phyloP scores from a whole-genome alignment of 202 grass and related monocot genomes.

The Zizania palustris region DNA sequence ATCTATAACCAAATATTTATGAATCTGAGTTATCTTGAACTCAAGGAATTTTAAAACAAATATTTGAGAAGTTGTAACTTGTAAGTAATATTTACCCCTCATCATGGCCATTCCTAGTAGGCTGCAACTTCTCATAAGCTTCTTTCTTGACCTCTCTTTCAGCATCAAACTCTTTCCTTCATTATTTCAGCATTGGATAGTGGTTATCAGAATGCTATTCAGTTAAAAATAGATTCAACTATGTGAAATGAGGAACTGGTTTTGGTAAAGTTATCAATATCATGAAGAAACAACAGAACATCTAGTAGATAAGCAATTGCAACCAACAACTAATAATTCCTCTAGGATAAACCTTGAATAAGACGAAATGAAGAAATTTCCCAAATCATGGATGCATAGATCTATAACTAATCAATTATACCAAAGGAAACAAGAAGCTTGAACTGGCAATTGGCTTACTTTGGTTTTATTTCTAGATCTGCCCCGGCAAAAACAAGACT shows the following conservation, averaged over 20 bases:
- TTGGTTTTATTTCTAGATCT: constrained; percentile 74
- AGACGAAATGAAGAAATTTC: not conserved
- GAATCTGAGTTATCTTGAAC: constrained; percentile 25
- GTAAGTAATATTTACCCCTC: constrained; percentile 58
- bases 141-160: constrained; percentile 61
- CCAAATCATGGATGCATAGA: constrained; percentile 5
- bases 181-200: constrained; percentile 37
- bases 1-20: constrained; percentile 51
- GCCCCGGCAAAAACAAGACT: constrained; percentile 62
- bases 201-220: constrained; percentile 18
- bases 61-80: not conserved
- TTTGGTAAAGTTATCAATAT: not conserved
- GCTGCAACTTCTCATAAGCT: constrained; percentile 49
- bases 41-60: constrained; percentile 4
- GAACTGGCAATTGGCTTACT: constrained; percentile 52
- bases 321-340: constrained; percentile 10
- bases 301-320: constrained; percentile 3
- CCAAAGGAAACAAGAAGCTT: constrained; percentile 23
- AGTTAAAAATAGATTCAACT: constrained; percentile 10
- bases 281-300: constrained; percentile 23
- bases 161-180: constrained; percentile 91
- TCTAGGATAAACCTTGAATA: not conserved
- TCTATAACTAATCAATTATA: constrained; percentile 18
- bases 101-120: constrained; percentile 43
- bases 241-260: constrained; percentile 19